Evolutionary conservation across 352 stramenopile species (phyloP), one percentile per base, ranked within the genome.

Genomic region (Thraustochytrium striatum): DNA sequence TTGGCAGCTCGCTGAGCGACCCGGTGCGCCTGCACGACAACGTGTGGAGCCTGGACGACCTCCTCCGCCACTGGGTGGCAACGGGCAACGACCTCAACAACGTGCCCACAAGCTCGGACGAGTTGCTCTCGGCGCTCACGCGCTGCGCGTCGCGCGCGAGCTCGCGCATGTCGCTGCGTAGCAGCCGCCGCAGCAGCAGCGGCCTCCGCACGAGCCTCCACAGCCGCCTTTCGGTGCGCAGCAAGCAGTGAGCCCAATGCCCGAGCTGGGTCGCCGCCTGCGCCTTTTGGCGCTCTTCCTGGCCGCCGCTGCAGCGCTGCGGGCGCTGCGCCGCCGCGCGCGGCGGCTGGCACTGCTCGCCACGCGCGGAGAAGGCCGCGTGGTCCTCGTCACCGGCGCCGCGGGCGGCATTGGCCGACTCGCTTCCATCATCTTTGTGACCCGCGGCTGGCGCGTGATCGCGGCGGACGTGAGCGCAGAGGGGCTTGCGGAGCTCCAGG

Each of bases 71-170:
- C 25, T 75, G 65, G 65, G 65, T 75, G 21, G 8, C 21, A 11
- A 30, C 43, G 19, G 65, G 65, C 8, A 38, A 61, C 25, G 65
- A 75, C 36, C 52, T 75, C 35, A 75, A 75, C 65, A 79, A 79
- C 32, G 69, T 79, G 13, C 50, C 69, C 21, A n/a, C 50, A 21
- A 19, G 50, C 30, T n/a, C 8, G 11, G 35, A 79, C 19, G 69
- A 79, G 8, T 25, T 79, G 9, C 5, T 61, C 35, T 5, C 28
- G 9, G 52, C 30, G 19, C 65, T 75, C 30, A 44, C 41, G 35
- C 65, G 65, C 21, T n/a, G n/a, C n/a, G n/a, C n/a, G n/a, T n/a
- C n/a, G n/a, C n/a, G n/a, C n/a, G n/a, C n/a, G n/a, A n/a, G n/a
- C n/a, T n/a, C n/a, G n/a, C n/a, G n/a, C n/a, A n/a, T n/a, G n/a